Base-by-base conservation (phyloP, 306 rosid genomes). In the Glycine tomentella region DNA sequence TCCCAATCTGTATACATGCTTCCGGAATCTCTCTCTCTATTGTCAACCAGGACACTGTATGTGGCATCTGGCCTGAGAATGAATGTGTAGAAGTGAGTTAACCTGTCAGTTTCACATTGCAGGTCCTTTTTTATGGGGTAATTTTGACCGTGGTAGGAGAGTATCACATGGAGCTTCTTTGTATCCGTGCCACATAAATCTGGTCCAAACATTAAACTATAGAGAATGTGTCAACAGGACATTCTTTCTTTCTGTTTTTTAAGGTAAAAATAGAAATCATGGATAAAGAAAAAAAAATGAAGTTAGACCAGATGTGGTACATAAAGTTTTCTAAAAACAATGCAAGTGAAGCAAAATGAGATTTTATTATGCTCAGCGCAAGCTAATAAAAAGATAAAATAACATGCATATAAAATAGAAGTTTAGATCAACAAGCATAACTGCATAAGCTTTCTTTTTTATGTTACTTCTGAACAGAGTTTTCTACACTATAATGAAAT, bases 81-180 rank as follows among this genome's bases (percentile, higher is more conserved):
- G 76, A 95, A 88, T 70, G 99, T 93, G 90, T 95, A 95, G 89
- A 95, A 95, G 88, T 95, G 99, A 69, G 97, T 93, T 75, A 95
- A 84, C 90, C 87, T 95, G 84, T 95, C 99, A 34, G 94, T 93
- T 88, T 95, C 99, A 87, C 97, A 95, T 81, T 92, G 89, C 84
- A 95, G 86, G 72, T 92, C 97, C 89, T 95, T 93, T 93, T 95
- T 95, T 75, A 92, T 11, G 45, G 98, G 98, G 87, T 95, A 95
- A 80, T 95, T 95, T 81, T 95, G 99, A 79, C 99, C 99, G 83
- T 93, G 98, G 81, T 95, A 95, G 15, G 99, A 95, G 78, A 93
- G 88, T 82, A 95, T 90, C 61, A 80, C 83, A 64, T 95, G 99
- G 82, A 95, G 98, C 84, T 93, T 95, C 93, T 95, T 95, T 42